phyloP scores from a whole-genome alignment of 2,329 filamentous ascomycete genomes.

The Emydomyces testavorans region DNA sequence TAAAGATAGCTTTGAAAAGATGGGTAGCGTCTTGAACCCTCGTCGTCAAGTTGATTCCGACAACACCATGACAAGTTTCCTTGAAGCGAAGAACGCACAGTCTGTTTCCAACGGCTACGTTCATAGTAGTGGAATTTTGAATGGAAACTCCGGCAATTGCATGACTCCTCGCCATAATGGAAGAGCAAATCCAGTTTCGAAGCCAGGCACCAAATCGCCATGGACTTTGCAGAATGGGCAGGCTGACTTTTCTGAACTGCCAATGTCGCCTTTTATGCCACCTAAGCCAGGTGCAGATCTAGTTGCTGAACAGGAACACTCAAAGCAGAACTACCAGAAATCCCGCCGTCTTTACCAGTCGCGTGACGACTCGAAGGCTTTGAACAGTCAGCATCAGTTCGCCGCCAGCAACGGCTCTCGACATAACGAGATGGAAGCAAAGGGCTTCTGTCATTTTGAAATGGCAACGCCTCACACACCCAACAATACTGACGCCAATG shows the following conservation, averaged over 20 bases:
- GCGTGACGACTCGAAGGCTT: not conserved
- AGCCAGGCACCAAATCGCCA: conserved; percentile 6
- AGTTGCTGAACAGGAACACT: conserved; percentile 3
- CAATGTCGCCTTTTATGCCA: conserved; percentile 7
- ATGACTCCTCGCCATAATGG: not conserved
- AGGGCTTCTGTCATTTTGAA: not conserved
- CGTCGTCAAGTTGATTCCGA: not conserved
- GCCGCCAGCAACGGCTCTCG: not conserved
- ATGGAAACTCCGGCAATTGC: not conserved
- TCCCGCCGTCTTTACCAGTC: conserved; percentile 14
- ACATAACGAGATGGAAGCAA: not conserved
- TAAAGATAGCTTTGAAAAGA: not conserved
- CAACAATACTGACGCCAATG: not conserved
- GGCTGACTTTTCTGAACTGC: conserved; percentile 7
- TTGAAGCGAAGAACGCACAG: not conserved
- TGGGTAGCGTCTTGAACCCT: not conserved
- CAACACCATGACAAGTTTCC: not conserved
- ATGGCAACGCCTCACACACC: not conserved
- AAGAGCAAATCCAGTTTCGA: not conserved
- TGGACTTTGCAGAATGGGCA: conserved; percentile 9
- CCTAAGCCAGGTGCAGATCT: not conserved
- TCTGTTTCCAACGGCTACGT: not conserved
- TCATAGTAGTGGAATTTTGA: not conserved
- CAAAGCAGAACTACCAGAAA: conserved; percentile 11
- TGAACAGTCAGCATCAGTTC: not conserved